phyloP scores from a whole-genome alignment of 2,329 filamentous ascomycete species.

The Scorias spongiosa region DNA sequence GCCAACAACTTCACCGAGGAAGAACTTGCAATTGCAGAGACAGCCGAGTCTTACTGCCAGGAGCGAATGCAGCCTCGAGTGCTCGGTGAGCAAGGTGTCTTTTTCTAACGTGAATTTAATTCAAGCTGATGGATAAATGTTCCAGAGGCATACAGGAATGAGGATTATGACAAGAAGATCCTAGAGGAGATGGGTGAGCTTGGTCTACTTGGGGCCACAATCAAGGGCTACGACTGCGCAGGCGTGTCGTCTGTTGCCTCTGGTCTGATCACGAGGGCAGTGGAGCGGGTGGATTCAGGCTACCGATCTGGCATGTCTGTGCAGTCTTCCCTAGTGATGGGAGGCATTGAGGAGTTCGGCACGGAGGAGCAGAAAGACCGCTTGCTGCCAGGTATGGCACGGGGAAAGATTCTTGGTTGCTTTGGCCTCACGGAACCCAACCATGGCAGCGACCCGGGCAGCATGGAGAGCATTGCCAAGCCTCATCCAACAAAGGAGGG shows the following conservation, averaged over 20 bases:
- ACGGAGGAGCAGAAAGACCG: slow-evolving; percentile 76
- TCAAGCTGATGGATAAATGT: slow-evolving; percentile 2
- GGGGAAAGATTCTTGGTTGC: slow-evolving; percentile 67
- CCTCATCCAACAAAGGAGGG: slow-evolving; percentile 73
- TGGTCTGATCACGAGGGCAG: slow-evolving; percentile 79
- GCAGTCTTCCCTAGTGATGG: slow-evolving; percentile 86
- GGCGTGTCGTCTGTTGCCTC: slow-evolving; percentile 76
- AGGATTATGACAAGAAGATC: slow-evolving; percentile 73
- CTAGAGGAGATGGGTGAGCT: slow-evolving; percentile 85
- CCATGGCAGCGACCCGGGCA: slow-evolving; percentile 80
- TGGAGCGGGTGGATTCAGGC: slow-evolving; percentile 80
- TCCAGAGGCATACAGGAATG: slow-evolving; percentile 69
- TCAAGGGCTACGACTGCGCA: slow-evolving; percentile 77
- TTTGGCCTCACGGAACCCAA: slow-evolving; percentile 89
- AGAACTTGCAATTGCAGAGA: slow-evolving; percentile 77
- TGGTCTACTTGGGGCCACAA: slow-evolving; percentile 73
- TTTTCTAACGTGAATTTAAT: neutral
- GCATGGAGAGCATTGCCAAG: slow-evolving; percentile 78
- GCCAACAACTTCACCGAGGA: slow-evolving; percentile 66
- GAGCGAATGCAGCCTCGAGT: slow-evolving; percentile 75
- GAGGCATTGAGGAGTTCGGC: slow-evolving; percentile 76
- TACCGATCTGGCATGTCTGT: slow-evolving; percentile 90
- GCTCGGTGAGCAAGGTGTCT: slow-evolving; percentile 43
- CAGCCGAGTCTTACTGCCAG: slow-evolving; percentile 86
- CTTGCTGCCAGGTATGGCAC: slow-evolving; percentile 66